These are phyloP conservation scores for Mortierella sp. DNA, from an alignment of 371 early-diverging fungal species.

Conservation along the genomic window DNA sequence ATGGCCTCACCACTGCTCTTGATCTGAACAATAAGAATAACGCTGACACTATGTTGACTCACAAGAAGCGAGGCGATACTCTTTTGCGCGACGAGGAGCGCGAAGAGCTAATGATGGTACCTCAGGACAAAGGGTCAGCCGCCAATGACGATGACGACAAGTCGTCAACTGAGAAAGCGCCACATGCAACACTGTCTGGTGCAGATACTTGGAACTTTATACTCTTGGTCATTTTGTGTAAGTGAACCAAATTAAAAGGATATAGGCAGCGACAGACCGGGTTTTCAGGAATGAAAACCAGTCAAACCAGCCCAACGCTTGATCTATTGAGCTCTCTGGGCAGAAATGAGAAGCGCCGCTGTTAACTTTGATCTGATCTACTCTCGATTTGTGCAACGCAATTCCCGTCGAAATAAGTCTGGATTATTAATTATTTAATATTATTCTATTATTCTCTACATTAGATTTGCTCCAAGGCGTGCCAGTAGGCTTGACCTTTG, in stretches of 20 bases:
- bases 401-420: background rate
- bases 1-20: slow-evolving; percentile 37
- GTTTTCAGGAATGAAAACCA: background rate
- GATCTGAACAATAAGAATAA: slow-evolving; percentile 17
- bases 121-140: background rate
- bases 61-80: slow-evolving; percentile 37
- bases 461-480: slow-evolving; percentile 93
- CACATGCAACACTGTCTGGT: slow-evolving; percentile 27
- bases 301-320: too few relatives aligned
- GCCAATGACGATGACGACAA: background rate
- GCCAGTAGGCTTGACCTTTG: slow-evolving; percentile 92
- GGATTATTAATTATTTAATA: background rate
- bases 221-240: slow-evolving; percentile 78
- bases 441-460: background rate
- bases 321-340: slow-evolving; percentile 2
- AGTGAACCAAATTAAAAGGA: slow-evolving; percentile 31
- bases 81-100: slow-evolving; percentile 35
- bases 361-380: background rate
- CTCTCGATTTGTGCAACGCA: background rate
- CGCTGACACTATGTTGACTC: slow-evolving; percentile 26
- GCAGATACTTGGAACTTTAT: slow-evolving; percentile 75
- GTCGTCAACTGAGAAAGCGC: slow-evolving; percentile 5
- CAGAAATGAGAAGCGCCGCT: background rate
- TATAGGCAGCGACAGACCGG: background rate
- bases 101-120: slow-evolving; percentile 43